Base-by-base conservation (phyloP, 345 rosid species). In the Pistacia vera region DNA sequence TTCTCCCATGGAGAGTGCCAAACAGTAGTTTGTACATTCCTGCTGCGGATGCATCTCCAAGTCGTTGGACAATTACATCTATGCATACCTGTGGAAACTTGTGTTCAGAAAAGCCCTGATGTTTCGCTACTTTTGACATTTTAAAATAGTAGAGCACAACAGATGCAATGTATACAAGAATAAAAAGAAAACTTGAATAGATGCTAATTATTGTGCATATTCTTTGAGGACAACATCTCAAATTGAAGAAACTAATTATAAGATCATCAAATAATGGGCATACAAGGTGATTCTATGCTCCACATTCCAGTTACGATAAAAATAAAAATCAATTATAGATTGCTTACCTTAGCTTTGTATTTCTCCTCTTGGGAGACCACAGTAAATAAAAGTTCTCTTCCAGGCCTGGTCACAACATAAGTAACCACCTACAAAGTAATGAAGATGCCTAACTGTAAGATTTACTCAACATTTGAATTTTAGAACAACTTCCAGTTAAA, bases 11-110 rank as follows among this genome's bases (percentile, higher is more conserved):
- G 78, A 91, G 87, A 70, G 83, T 84, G 86, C 89, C 83, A 76
- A 90, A 88, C 38, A 95, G 88, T 70, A 94, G 73, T 81, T 90
- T 89, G 62, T 88, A 94, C 85, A 94, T 85, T 79, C 97, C 97
- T 5, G 98, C 97, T 3, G 97, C 98, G 6, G 97, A 84, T 52
- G 98, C 98, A 85, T 95, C 97, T 79, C 98, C 97, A 8, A 93
- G 90, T 66, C 98, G 94, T 81, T 95, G 97, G 76, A 95, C 93
- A 65, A 95, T 83, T 62, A 95, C 97, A 62, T 95, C 98, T 69
- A 93, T 91, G 85, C 97, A 93, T 48, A 95, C 87, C 97, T 95
- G 84, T 80, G 76, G n/a, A n/a, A n/a, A n/a, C 59, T 54, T 3
- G 7, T 55, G 57, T 49, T 48, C 17, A 55, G 44, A 77, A 38